Base-by-base conservation (phyloP, 1,139 yeast genomes). In the Yamadazyma epiphylla region DNA sequence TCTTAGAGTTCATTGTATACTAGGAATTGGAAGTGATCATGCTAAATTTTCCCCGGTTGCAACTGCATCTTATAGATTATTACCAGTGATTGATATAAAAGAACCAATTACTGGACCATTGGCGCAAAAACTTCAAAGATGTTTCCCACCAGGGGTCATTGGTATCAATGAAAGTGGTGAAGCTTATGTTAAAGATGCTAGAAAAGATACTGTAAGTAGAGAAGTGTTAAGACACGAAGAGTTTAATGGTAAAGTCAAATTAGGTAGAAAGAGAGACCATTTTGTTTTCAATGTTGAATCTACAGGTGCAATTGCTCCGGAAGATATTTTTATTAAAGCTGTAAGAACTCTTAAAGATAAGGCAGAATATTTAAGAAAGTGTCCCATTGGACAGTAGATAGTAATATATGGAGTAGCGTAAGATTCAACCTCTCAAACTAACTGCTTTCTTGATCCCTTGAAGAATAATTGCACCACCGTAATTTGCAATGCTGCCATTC, bases 21-120 rank as follows among this genome's bases (percentile, higher is more conserved):
- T 91, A 42, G 98, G 98, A 33, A 65, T 86, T 41, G 98, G 98
- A 31, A 65, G 87, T 20, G 98, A 91, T 55, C 98, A 91, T 58
- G 97, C 98, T 41, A 91, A 91, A 60, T 91, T 86, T 55, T 87
- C 96, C 5, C 98, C 98, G 4, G 98, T 91, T 8, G 77, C 95
- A 16, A 91, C 98, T 16, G 97, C 98, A 3, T 84, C 96, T n/a
- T 91, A 91, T 64, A 76, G 98, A 61, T 70, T 91, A 49, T 64
- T 94, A 67, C 98, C 98, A n/a, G 81, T 78, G 13, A 91, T 91
- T 51, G 80, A 85, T 42, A 86, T 91, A 30, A 56, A 65, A 29
- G 61, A 77, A 42, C 88, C 94, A 27, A 85, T 91, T 39, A 66
- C 61, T 2, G 97, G 96, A 3, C 78, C 73, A 4, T 73, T 75